Evolutionary conservation across 306 rosid genomes (phyloP).

Genomic region (Dryas octopetala): DNA sequence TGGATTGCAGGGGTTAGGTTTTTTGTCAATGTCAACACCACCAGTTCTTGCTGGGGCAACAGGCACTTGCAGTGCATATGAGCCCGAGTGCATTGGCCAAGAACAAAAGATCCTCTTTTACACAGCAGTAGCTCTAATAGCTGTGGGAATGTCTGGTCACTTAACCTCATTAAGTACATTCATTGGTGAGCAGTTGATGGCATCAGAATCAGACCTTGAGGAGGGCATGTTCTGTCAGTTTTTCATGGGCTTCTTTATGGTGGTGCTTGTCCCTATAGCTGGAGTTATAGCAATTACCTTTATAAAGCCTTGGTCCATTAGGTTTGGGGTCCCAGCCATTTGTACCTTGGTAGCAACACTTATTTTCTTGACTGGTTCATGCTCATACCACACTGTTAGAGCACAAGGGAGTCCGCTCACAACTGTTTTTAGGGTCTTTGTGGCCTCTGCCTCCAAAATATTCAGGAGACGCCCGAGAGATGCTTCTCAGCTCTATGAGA

Average conservation of each 20-base stretch:
- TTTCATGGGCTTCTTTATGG: background rate
- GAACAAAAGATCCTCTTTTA: slow-evolving; percentile 22
- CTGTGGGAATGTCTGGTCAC: slow-evolving; percentile 27
- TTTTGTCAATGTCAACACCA: slow-evolving; percentile 34
- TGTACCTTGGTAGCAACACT: slow-evolving; percentile 10
- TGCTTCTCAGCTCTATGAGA: slow-evolving; percentile 9
- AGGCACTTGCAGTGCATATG: slow-evolving; percentile 21
- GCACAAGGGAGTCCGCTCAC: slow-evolving; percentile 32
- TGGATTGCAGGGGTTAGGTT: slow-evolving; percentile 20
- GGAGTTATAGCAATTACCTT: slow-evolving; percentile 21
- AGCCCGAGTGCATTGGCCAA: slow-evolving; percentile 21
- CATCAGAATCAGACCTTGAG: background rate
- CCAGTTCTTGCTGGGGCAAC: slow-evolving; percentile 17
- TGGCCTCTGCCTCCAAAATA: slow-evolving; percentile 26
- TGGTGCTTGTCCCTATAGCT: background rate
- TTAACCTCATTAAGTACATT: background rate
- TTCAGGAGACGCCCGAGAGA: background rate
- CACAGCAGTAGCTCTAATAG: slow-evolving; percentile 20
- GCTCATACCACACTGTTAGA: background rate
- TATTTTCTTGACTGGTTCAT: slow-evolving; percentile 24
- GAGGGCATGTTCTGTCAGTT: background rate
- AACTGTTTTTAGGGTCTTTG: slow-evolving; percentile 22
- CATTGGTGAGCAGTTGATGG: background rate
- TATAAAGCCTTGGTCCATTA: slow-evolving; percentile 29
- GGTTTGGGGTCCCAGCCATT: slow-evolving; percentile 22